These are phyloP conservation scores for Mycena vulgaris DNA, from an alignment of 768 basidiomycete genomes.

Conservation along the genomic window DNA sequence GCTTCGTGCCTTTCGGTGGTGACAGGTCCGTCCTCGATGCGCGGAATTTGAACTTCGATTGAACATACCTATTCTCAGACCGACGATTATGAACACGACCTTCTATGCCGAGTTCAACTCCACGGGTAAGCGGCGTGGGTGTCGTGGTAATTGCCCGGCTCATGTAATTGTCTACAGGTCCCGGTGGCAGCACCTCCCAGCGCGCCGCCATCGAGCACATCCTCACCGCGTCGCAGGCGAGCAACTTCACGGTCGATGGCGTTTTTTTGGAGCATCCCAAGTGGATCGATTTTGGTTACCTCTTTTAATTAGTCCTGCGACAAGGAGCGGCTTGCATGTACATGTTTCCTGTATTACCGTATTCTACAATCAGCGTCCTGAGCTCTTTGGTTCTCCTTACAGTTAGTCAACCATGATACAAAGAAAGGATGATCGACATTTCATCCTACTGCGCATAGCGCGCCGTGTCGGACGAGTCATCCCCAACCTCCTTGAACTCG, in stretches of 20 bases:
- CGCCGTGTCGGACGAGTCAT: background rate
- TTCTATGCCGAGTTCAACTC: conserved; percentile 74
- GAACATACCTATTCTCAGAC: conserved; percentile 45
- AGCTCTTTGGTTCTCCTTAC: background rate
- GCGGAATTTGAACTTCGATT: background rate
- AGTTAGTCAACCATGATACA: background rate
- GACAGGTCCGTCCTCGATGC: conserved; percentile 49
- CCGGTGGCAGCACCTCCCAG: conserved; percentile 64
- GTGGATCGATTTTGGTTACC: conserved; percentile 72
- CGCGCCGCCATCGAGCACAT: conserved; percentile 65
- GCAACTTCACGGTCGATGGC: conserved; percentile 59
- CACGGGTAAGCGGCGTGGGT: conserved; percentile 53
- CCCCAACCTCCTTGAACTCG: background rate
- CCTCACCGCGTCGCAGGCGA: conserved; percentile 55
- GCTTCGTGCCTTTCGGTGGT: conserved; percentile 66
- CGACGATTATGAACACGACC: conserved; percentile 65
- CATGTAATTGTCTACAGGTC: conserved; percentile 54
- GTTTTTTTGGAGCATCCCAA: conserved; percentile 66
- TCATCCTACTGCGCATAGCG: background rate
- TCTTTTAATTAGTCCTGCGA: conserved; percentile 41
- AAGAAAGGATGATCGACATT: background rate
- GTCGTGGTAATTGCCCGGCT: background rate
- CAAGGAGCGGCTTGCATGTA: background rate
- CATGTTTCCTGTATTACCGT: background rate
- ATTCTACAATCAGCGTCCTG: background rate